A percentile compares a stretch with the other conserved stretches of the same genome.
Evolutionary conservation across 768 basidiomycete species (phyloP).

Genomic region (Xanthoconium stramineum): DNA sequence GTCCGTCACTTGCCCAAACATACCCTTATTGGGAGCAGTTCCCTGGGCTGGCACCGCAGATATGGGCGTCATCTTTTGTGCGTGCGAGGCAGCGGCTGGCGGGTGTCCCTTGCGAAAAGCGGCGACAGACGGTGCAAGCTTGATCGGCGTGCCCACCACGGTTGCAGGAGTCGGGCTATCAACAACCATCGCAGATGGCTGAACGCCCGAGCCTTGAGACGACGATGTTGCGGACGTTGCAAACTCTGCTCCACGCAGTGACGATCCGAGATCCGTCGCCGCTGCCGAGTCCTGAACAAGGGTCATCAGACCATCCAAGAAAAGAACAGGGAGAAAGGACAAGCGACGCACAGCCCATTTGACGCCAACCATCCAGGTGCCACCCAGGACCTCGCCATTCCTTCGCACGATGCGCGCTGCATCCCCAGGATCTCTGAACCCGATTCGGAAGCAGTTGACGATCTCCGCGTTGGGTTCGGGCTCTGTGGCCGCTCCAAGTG

Average conservation of each 20-base stretch:
- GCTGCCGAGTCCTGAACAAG: conserved; percentile 51
- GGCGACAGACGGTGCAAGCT: conserved; percentile 66
- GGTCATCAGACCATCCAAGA: not conserved
- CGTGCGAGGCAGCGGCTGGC: conserved; percentile 15
- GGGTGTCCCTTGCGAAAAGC: conserved; percentile 59
- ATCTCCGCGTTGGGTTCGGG: conserved; percentile 67
- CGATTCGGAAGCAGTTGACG: conserved; percentile 78
- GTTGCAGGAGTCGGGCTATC: conserved; percentile 40
- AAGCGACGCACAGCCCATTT: conserved; percentile 73
- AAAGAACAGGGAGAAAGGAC: not conserved
- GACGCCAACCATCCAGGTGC: conserved; percentile 80
- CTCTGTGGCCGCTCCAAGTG: conserved; percentile 68
- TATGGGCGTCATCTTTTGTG: conserved; percentile 21
- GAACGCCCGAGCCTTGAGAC: conserved; percentile 9
- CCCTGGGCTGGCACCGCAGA: conserved; percentile 14
- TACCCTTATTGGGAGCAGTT: conserved; percentile 48
- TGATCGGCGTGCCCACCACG: conserved; percentile 67
- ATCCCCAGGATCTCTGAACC: conserved; percentile 67
- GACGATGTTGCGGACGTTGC: not conserved
- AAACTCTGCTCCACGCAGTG: conserved; percentile 23
- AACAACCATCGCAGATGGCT: conserved; percentile 45
- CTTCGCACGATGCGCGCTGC: conserved; percentile 77
- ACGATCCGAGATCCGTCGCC: conserved; percentile 43
- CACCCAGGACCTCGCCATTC: conserved; percentile 75
- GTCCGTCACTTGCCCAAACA: conserved; percentile 75